Percentiles rank a stretch among this genome's conserved stretches.
phyloP scores from a whole-genome alignment of 2,329 filamentous ascomycete species.

The Alternaria triticimaculans region DNA sequence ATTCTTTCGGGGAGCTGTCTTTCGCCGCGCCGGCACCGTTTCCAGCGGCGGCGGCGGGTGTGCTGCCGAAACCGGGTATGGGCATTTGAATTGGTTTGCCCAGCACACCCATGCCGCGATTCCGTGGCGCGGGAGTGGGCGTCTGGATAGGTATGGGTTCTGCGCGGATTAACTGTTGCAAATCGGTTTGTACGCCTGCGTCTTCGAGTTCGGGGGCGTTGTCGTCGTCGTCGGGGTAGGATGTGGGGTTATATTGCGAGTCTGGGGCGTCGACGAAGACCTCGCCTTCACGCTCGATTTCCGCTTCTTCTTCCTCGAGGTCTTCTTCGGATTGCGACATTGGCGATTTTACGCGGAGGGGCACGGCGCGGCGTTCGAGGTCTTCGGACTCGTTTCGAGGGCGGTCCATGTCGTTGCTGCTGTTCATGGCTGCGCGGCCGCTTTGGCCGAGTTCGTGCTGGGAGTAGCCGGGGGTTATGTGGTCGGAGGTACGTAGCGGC shows the following conservation, averaged over 20 bases:
- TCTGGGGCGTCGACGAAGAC: slow-evolving; percentile 59
- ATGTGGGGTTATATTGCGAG: slow-evolving; percentile 48
- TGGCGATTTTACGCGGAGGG: slow-evolving; percentile 72
- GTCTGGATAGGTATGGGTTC: slow-evolving; percentile 16
- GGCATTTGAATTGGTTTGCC: slow-evolving; percentile 32
- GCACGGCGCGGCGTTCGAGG: neutral
- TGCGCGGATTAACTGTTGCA: slow-evolving; percentile 19
- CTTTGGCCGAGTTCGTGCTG: slow-evolving; percentile 51
- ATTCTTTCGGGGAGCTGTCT: slow-evolving; percentile 12
- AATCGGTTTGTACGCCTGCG: slow-evolving; percentile 18
- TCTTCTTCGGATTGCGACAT: slow-evolving; percentile 77
- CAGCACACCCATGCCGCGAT: slow-evolving; percentile 17
- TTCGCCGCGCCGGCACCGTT: neutral
- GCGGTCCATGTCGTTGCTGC: slow-evolving; percentile 17
- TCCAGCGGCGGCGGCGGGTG: slow-evolving; percentile 6
- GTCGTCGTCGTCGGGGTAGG: slow-evolving; percentile 14
- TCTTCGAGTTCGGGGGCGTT: slow-evolving; percentile 34
- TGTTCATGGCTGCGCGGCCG: slow-evolving; percentile 39
- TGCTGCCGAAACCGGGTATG: slow-evolving; percentile 17
- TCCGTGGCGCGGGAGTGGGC: slow-evolving; percentile 27
- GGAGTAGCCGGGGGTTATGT: slow-evolving; percentile 37
- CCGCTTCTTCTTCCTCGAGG: slow-evolving; percentile 47
- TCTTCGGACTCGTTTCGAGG: neutral
- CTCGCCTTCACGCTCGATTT: slow-evolving; percentile 39
- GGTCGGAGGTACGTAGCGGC: slow-evolving; percentile 46